phyloP scores from a whole-genome alignment of 441 rosid genomes.

The Iberis amara region DNA sequence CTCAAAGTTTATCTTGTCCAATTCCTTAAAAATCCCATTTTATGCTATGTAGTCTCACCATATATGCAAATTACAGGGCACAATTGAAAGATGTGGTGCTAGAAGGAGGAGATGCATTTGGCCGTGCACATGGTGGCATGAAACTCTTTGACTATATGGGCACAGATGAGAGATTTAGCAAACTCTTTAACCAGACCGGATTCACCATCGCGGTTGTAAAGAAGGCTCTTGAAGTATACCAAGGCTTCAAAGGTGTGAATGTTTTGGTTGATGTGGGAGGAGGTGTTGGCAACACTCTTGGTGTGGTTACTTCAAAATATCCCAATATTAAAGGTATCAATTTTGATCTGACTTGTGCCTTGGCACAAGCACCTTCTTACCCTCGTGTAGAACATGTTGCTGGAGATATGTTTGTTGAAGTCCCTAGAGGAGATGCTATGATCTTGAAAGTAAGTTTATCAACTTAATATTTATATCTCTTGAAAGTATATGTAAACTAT shows the following conservation, averaged over 20 bases:
- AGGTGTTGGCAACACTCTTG: conserved; percentile 30
- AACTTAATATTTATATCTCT: neutral
- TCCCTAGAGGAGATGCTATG: conserved; percentile 31
- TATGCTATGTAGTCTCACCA: neutral
- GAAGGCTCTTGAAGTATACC: conserved; percentile 28
- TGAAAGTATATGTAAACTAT: neutral
- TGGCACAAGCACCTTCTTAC: conserved; percentile 27
- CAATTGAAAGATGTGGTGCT: conserved; percentile 31
- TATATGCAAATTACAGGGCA: conserved; percentile 16
- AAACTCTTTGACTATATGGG: conserved; percentile 32
- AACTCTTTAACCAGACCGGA: conserved; percentile 36
- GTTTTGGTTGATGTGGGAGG: conserved; percentile 34
- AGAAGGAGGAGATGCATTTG: conserved; percentile 33
- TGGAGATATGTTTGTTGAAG: conserved; percentile 33
- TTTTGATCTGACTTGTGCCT: conserved; percentile 25
- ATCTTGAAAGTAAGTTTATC: conserved; percentile 24
- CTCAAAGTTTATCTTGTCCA: neutral
- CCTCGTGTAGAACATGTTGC: conserved; percentile 25
- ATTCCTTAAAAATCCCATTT: neutral
- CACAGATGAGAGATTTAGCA: conserved; percentile 33
- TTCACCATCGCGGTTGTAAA: conserved; percentile 24
- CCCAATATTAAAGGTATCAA: conserved; percentile 34
- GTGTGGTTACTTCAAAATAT: conserved; percentile 30
- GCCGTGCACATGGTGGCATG: conserved; percentile 39
- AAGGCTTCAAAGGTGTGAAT: conserved; percentile 27